Evolutionary conservation across 2,329 filamentous ascomycete genomes (phyloP), one percentile per base, ranked within the genome.

Genomic region (Apiospora kogelbergensis): DNA sequence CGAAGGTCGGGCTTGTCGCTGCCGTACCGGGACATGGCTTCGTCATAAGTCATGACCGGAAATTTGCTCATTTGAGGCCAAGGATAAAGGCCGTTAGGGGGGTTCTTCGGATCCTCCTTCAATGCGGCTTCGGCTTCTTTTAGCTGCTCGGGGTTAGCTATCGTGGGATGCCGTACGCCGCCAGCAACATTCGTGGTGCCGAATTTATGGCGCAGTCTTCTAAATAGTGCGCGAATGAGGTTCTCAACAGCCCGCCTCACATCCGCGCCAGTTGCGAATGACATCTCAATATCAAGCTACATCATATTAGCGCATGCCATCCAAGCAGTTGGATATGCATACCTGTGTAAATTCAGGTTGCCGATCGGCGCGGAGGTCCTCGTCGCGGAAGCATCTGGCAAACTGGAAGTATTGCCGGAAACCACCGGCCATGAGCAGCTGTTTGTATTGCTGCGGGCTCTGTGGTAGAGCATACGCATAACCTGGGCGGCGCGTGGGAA

Each of bases 381-480:
- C 96, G 76, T 99, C 97, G 17, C 96, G 90, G 80, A 98, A 99
- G 77, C 96, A 99, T 72, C 90, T 91, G 1, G 96, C 97, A 81
- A 98, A 94, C 76, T 99, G 96, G 80, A 91, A 97, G 78, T 99
- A 99, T 48, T 87, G 89, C 0, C 86, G 82, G 13, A 98, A 87
- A 0, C 95, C 95, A 70, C 93, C 92, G 0, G 94, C 93, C 94
- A 99, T 98, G 53, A 99, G 86, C 1, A 98, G 93, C 82, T 99
- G 96, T 82, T 99, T 99, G 78, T 98, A 99, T 79, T 99, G 96
- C 79, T 99, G 96, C 0, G 96, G 96, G 73, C 95, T 98, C 79
- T 99, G 97, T 0, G 95, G 95, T 24, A 99, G 84, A 10, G 96
- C 96, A 79, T 98, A 99, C 3, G 93, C 94, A 70, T 90, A 83